Conservation (phyloP, 192 early-diverging fungal genomes). For the Helicostylum pulchrum region DNA sequence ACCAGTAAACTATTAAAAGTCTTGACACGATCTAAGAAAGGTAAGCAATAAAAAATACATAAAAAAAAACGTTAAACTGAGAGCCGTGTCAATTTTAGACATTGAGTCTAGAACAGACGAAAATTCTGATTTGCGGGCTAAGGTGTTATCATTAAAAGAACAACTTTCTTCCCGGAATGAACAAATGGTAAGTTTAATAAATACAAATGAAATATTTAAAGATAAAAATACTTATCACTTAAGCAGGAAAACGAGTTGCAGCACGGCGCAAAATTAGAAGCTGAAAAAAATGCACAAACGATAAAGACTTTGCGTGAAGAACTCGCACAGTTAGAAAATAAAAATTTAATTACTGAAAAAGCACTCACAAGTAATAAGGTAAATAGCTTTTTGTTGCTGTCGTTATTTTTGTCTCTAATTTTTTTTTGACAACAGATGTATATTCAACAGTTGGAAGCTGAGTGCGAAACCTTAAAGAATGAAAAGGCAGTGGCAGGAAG, state of each 20-base stretch:
- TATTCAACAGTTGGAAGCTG: not conserved
- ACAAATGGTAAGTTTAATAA: too few species aligned
- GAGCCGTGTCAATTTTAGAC: not conserved
- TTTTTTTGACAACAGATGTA: not conserved
- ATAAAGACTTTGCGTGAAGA: not conserved
- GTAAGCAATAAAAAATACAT: too few species aligned
- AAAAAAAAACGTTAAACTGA: not conserved
- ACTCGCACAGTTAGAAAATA: too few species aligned
- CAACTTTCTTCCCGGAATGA: too few species aligned
- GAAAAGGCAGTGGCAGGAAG: not conserved
- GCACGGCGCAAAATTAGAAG: not conserved
- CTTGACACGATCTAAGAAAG: not conserved
- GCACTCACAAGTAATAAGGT: conserved; percentile 1
- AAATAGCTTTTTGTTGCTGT: not conserved
- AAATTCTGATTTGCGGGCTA: too few species aligned
- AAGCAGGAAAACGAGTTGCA: too few species aligned
- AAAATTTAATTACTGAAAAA: not conserved
- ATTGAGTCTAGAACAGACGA: not conserved
- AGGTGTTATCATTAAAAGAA: too few species aligned
- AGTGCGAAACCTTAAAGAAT: not conserved
- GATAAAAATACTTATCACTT: too few species aligned
- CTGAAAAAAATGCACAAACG: not conserved
- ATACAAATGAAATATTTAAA: too few species aligned
- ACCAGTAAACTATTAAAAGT: not conserved
- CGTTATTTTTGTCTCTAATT: not conserved